Percentiles rank a stretch among this genome's conserved stretches.
Evolutionary conservation across 495 filamentous ascomycete species (phyloP).

Genomic region (Oidiodendron maius): DNA sequence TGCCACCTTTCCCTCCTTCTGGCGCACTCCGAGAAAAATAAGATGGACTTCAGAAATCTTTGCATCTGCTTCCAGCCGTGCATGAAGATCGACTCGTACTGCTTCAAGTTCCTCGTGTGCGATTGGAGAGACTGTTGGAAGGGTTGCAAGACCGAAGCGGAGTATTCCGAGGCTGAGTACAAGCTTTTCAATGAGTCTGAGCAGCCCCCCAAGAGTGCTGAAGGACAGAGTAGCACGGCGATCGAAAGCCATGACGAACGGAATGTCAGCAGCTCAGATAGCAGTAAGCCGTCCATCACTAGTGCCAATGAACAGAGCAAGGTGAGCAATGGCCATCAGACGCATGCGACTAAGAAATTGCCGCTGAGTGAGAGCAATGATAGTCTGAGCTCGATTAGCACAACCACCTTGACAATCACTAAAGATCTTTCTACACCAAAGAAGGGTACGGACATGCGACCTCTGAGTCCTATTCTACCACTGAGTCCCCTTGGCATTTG

Average conservation of each 20-base stretch:
- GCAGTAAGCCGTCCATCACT: conserved; percentile 38
- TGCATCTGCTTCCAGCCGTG: conserved; percentile 94
- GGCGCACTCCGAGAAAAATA: conserved; percentile 80
- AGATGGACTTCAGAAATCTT: conserved; percentile 89
- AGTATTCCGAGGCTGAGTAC: conserved; percentile 69
- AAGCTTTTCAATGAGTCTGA: conserved; percentile 40
- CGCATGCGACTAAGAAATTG: too few species aligned
- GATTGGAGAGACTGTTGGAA: conserved; percentile 95
- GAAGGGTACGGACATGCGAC: conserved; percentile 30
- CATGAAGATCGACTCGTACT: conserved; percentile 85
- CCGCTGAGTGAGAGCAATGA: conserved; percentile 23
- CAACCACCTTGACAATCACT: conserved; percentile 36
- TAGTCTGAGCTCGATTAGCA: conserved; percentile 27
- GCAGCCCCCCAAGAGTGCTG: conserved; percentile 14
- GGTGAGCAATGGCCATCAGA: conserved; percentile 24
- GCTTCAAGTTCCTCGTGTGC: conserved; percentile 85
- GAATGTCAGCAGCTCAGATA: conserved; percentile 60
- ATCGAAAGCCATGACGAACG: conserved; percentile 44
- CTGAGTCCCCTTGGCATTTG: conserved; percentile 62
- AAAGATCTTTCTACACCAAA: conserved; percentile 31
- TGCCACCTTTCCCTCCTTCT: conserved; percentile 86
- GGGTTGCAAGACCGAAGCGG: conserved; percentile 86
- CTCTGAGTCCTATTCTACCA: conserved; percentile 65
- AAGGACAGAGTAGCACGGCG: conserved; percentile 19
- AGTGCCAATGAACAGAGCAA: conserved; percentile 5